Percentiles rank a stretch among this genome's conserved stretches.
phyloP scores from a whole-genome alignment of 352 stramenopile species.

The Phytopythium litorale region DNA sequence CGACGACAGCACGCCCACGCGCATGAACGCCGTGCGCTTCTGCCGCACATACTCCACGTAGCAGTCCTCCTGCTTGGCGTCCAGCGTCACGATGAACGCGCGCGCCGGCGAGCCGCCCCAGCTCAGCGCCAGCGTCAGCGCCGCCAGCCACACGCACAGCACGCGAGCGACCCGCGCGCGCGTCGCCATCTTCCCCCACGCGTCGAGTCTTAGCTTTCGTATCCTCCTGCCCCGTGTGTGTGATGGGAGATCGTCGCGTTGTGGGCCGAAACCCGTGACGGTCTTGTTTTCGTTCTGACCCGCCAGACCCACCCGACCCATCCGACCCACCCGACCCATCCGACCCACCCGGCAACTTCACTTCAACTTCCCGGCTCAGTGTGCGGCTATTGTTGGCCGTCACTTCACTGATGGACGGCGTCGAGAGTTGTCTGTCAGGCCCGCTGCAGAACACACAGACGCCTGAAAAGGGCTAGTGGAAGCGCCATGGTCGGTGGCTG shows the following conservation, averaged over 20 bases:
- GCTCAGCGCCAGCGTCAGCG: constrained; percentile 19
- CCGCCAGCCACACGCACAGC: constrained; percentile 13
- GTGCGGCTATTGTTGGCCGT: neutral
- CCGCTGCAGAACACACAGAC: neutral
- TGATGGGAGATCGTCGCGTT: too few relatives aligned
- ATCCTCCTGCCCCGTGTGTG: too few relatives aligned
- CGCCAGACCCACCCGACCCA: too few relatives aligned
- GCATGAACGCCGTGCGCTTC: constrained; percentile 83
- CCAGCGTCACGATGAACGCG: constrained; percentile 58
- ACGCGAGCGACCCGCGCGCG: constrained; percentile 4
- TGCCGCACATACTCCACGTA: constrained; percentile 85
- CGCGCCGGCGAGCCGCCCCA: constrained; percentile 13
- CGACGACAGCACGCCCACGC: constrained; percentile 73
- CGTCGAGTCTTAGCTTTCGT: too few relatives aligned
- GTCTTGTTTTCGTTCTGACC: too few relatives aligned
- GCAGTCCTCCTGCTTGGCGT: constrained; percentile 53
- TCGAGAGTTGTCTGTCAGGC: neutral
- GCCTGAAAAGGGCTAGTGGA: too few relatives aligned
- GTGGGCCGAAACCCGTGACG: too few relatives aligned
- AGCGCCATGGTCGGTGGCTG: neutral
- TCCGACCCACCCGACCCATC: too few relatives aligned
- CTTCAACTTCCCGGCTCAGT: too few relatives aligned
- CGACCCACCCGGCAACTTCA: too few relatives aligned
- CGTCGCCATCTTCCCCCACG: constrained; percentile 13
- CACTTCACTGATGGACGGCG: too few relatives aligned